Evolutionary conservation across 2,329 filamentous ascomycete species (phyloP).

Genomic region (Cytospora mali): DNA sequence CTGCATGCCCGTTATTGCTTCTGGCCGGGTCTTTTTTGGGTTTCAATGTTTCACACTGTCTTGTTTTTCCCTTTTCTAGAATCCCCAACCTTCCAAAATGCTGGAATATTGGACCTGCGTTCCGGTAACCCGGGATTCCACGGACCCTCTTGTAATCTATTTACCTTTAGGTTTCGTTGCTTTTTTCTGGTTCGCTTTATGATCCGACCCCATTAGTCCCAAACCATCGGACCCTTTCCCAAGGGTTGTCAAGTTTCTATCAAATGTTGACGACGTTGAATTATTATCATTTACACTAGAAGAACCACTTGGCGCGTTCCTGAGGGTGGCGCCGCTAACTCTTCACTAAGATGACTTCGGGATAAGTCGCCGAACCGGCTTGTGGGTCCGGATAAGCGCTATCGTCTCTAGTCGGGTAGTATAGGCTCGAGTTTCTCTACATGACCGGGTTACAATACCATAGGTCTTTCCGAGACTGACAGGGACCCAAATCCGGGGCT

Average conservation of each 20-base stretch:
- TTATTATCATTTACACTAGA: neutral
- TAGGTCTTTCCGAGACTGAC: neutral
- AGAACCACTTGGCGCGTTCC: slow-evolving; percentile 12
- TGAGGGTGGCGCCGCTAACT: slow-evolving; percentile 4
- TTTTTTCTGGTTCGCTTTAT: neutral
- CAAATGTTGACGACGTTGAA: too few relatives aligned
- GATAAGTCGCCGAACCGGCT: slow-evolving; percentile 14
- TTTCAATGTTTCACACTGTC: neutral
- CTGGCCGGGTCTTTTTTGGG: neutral
- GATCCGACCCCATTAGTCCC: neutral
- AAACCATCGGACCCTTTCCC: neutral
- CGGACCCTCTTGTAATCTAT: neutral
- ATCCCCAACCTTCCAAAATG: neutral
- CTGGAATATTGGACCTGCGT: too few relatives aligned
- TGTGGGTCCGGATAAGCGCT: slow-evolving; percentile 8
- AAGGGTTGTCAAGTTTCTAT: too few relatives aligned
- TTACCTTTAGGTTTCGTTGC: neutral
- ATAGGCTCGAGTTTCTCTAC: slow-evolving; percentile 18
- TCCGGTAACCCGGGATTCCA: neutral
- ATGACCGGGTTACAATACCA: slow-evolving; percentile 1
- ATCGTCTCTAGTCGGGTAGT: neutral
- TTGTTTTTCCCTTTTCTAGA: neutral
- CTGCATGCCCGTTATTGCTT: neutral
- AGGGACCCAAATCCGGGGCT: neutral
- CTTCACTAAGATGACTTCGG: neutral